Evolutionary conservation across 1,284 basidiomycete genomes (phyloP).

Genomic region (Phellinidium pouzarii): DNA sequence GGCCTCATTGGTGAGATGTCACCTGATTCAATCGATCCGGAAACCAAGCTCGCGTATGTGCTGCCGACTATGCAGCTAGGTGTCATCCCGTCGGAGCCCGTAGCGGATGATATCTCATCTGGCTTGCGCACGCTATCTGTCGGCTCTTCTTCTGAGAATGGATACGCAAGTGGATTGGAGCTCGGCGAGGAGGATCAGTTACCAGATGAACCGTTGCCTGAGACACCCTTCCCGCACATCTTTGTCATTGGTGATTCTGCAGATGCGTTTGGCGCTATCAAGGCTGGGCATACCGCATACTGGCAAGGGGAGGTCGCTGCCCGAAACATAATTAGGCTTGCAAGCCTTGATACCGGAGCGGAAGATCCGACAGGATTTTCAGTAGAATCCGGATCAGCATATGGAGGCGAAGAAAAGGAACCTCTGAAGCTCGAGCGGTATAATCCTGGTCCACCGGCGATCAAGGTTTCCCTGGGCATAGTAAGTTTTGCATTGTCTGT

Average conservation of each 20-base stretch:
- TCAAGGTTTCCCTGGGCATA: constrained; percentile 66
- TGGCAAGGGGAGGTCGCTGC: constrained; percentile 53
- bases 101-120: too few species aligned
- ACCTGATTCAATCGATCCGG: constrained; percentile 41
- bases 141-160: neutral
- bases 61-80: constrained; percentile 55
- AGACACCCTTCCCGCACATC: constrained; percentile 45
- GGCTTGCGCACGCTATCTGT: too few species aligned
- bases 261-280: constrained; percentile 62
- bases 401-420: constrained; percentile 18
- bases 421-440: constrained; percentile 45
- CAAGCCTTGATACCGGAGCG: constrained; percentile 25
- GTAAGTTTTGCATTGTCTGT: constrained; percentile 27
- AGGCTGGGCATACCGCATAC: constrained; percentile 68
- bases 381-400: constrained; percentile 15
- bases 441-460: constrained; percentile 47
- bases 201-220: constrained; percentile 22
- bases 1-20: constrained; percentile 46
- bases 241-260: constrained; percentile 68
- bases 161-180: too few species aligned
- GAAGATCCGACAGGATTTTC: constrained; percentile 17
- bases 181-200: constrained; percentile 12
- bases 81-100: constrained; percentile 22
- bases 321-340: constrained; percentile 44
- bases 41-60: constrained; percentile 47